These are phyloP conservation scores for Flaveria ramosissima DNA, from an alignment of 129 eudicot genomes.

Conservation along the genomic window DNA sequence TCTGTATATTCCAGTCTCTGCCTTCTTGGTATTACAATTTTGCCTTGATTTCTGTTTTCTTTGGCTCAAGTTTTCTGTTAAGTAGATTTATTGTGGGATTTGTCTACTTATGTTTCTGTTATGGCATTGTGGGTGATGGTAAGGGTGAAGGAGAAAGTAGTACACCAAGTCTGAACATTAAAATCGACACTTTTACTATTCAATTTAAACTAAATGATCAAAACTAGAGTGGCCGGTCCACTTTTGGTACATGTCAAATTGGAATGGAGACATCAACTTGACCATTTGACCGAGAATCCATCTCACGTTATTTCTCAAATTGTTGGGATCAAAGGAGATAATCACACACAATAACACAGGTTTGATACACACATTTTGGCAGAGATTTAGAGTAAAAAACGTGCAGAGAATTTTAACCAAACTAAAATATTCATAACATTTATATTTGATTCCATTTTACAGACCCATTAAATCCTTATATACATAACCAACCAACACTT, in stretches of 20 bases:
- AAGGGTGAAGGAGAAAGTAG: neutral
- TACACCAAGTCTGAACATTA: too few species aligned
- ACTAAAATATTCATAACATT: too few species aligned
- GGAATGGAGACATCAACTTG: neutral
- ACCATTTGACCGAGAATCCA: neutral
- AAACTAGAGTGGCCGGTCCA: neutral
- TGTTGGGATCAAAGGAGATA: too few species aligned
- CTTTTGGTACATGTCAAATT: neutral
- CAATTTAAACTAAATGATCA: neutral
- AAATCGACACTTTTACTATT: neutral
- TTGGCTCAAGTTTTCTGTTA: neutral
- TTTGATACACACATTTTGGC: too few species aligned
- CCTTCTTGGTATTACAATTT: neutral
- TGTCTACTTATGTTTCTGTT: neutral
- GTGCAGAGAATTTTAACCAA: too few species aligned
- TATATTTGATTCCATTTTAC: too few species aligned
- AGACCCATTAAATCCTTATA: too few species aligned
- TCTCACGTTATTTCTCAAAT: neutral
- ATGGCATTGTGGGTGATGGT: neutral
- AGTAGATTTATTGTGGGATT: neutral
- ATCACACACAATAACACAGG: too few species aligned
- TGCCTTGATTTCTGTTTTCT: conserved; percentile 3
- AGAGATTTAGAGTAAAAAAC: too few species aligned
- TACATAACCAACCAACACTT: too few species aligned
- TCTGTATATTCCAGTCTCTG: neutral